Evolutionary conservation across 1,284 basidiomycete genomes (phyloP).

Genomic region (Cystobasidium pallidum): DNA sequence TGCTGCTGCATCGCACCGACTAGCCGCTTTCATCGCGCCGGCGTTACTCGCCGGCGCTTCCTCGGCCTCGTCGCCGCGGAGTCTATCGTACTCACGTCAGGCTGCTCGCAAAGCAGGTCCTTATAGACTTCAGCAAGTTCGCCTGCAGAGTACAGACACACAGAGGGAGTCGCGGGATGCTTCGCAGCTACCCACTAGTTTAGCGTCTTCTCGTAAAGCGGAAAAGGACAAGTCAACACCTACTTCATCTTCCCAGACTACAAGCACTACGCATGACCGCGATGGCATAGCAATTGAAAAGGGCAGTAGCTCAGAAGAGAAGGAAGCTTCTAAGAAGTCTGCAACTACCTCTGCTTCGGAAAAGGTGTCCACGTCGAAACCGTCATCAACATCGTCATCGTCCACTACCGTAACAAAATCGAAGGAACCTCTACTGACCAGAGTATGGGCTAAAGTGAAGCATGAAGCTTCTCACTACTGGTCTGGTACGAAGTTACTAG

Average conservation of each 20-base stretch:
- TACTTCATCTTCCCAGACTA: constrained; percentile 9
- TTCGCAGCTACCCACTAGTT: background rate
- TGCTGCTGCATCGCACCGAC: background rate
- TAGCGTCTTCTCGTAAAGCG: background rate
- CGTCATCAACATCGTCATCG: constrained; percentile 18
- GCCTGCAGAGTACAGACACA: constrained; percentile 15
- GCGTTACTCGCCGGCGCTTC: constrained; percentile 8
- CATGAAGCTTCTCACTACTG: constrained; percentile 96
- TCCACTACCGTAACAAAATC: constrained; percentile 31
- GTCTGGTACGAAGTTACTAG: constrained; percentile 92
- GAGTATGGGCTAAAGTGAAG: constrained; percentile 85
- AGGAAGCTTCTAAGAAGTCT: background rate
- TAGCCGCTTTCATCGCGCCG: constrained; percentile 18
- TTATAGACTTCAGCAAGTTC: constrained; percentile 6
- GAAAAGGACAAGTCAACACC: constrained; percentile 18
- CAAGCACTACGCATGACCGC: constrained; percentile 8
- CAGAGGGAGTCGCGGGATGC: background rate
- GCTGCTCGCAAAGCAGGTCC: background rate
- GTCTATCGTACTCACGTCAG: background rate
- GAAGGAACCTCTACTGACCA: constrained; percentile 46
- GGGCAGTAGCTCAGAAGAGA: background rate
- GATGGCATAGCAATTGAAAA: constrained; percentile 10
- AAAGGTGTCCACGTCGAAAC: background rate
- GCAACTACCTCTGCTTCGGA: background rate
- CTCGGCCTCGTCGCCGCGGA: background rate